phyloP scores from a whole-genome alignment of 106 monocot genomes.

The Alisma plantagoaquatica region DNA sequence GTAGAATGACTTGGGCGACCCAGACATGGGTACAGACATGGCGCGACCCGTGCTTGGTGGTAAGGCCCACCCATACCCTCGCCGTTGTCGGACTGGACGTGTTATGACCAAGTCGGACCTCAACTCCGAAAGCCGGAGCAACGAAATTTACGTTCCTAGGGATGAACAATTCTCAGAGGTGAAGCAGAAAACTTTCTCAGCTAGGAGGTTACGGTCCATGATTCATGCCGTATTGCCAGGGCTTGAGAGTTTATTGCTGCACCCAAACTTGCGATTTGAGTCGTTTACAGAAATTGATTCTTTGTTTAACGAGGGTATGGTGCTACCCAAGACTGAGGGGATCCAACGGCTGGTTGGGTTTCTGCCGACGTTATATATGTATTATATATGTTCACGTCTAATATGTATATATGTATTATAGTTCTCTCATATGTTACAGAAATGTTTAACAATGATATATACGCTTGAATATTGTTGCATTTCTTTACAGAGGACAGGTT shows the following conservation, averaged over 20 bases:
- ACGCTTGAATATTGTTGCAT: neutral
- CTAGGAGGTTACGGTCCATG: constrained; percentile 44
- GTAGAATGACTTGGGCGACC: constrained; percentile 70
- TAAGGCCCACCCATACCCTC: constrained; percentile 43
- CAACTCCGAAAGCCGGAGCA: too few relatives aligned
- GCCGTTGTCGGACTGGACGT: constrained; percentile 59
- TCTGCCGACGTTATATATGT: constrained; percentile 18
- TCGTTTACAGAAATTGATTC: constrained; percentile 45
- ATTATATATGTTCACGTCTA: constrained; percentile 3
- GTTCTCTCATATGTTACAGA: too few relatives aligned
- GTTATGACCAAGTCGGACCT: constrained; percentile 9
- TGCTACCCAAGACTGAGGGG: constrained; percentile 7
- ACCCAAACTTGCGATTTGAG: constrained; percentile 31
- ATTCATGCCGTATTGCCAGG: constrained; percentile 58
- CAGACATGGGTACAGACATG: constrained; percentile 38
- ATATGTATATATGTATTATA: neutral
- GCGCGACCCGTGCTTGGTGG: constrained; percentile 51
- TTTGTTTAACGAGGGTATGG: constrained; percentile 30
- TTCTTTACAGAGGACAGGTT: constrained; percentile 75
- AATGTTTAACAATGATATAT: too few relatives aligned
- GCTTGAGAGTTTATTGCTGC: constrained; percentile 18
- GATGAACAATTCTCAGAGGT: constrained; percentile 82
- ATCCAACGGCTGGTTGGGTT: neutral
- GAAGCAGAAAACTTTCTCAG: constrained; percentile 50
- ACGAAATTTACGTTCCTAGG: constrained; percentile 67